These are phyloP conservation scores for Circinella umbellata DNA, from an alignment of 371 early-diverging fungal genomes.

Conservation along the genomic window DNA sequence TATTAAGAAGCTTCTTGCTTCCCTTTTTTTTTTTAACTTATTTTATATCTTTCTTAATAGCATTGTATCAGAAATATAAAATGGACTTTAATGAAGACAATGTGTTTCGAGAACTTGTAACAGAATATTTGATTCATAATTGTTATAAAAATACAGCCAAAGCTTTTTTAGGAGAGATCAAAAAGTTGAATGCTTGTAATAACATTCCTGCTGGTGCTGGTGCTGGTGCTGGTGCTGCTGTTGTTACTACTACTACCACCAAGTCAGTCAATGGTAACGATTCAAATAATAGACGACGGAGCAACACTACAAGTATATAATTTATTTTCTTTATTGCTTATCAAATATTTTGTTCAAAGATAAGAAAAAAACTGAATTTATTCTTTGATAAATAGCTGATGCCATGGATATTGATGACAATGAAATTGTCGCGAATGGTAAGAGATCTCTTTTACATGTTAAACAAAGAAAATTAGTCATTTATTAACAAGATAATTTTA, in stretches of 20 bases:
- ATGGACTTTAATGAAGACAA: constrained; percentile 23
- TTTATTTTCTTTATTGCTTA: not conserved
- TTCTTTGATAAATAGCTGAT: not conserved
- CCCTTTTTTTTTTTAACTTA: not conserved
- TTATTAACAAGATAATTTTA: not conserved
- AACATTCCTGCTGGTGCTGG: not conserved
- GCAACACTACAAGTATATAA: constrained; percentile 1
- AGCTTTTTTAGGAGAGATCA: constrained; percentile 57
- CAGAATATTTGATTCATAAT: constrained; percentile 62
- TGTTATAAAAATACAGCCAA: constrained; percentile 69
- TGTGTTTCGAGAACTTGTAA: constrained; percentile 34
- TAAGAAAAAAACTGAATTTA: not conserved
- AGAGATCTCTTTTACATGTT: not conserved
- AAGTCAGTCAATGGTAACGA: constrained; percentile 16
- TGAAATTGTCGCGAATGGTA: not conserved
- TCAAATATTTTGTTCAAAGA: not conserved
- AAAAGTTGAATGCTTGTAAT: constrained; percentile 25
- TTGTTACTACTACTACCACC: not conserved
- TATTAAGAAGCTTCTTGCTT: not conserved
- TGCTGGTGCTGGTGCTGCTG: too few species aligned
- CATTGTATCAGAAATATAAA: not conserved
- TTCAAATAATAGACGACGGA: constrained; percentile 5
- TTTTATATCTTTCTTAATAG: not conserved
- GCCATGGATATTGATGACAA: constrained; percentile 16
- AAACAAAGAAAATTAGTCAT: not conserved